Evolutionary conservation across 2,329 filamentous ascomycete genomes (phyloP), one percentile per base, ranked within the genome.

Genomic region (Ambrosiella xylebori): DNA sequence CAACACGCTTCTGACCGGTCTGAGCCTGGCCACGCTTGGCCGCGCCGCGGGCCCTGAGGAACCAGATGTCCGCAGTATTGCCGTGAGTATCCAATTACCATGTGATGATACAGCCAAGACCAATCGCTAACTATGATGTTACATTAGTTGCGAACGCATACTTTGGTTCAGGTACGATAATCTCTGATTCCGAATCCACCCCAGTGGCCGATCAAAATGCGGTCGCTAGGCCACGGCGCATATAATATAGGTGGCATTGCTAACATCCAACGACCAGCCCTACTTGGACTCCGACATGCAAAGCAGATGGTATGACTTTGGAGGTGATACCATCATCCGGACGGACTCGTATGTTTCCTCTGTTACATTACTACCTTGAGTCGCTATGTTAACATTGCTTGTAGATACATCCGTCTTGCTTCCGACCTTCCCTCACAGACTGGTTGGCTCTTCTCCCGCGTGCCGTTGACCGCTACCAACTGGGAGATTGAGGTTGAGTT

Each of bases 401-500:
- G 44, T 66, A 90, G 86, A 71, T 96, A 97, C 72, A 85, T 98
- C 65, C 89, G 93, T 64, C 81, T 98, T 59, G 90, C 90, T 37
- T 86, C 88, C 60, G 89, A 97, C 72, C 84, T 86, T 62, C 86
- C 87, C 61, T 96, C 91, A 65, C 88, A 95, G 72, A 80, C 82
- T 66, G 93, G 93, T 66, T 96, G 87, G 87, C 76, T 97, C 64
- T 97, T 91, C 74, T 96, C 90, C 54, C 81, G 90, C 61, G 88
- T 97, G 54, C 93, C 93, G 36, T 74, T 98, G 65, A 98, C 93
- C 8, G 93, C 93, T 51, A 98, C 91, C 47, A 98, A 98, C 74
- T 98, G 93, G 93, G 88, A 97, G 79, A 85, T 98, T 64, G 87
- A 94, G 71, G 79, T 97, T 63, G 93, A 97, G 68, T 97, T 97